These are phyloP conservation scores for Silene latifolia DNA, from an alignment of 148 eudicot genomes.

Conservation along the genomic window DNA sequence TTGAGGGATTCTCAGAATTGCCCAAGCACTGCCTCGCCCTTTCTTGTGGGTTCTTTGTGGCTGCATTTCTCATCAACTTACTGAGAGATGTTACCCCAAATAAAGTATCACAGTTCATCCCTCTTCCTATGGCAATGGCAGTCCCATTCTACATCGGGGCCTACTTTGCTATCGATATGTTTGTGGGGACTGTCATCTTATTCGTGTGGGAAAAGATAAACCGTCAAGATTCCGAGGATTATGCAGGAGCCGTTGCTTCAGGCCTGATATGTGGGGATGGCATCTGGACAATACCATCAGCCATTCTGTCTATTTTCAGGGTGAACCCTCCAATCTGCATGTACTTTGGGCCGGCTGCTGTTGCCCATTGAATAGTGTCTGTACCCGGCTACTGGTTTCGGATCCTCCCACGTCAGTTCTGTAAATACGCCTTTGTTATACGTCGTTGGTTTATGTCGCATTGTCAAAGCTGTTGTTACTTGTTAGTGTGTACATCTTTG, in stretches of 20 bases:
- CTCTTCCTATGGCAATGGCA: constrained; percentile 81
- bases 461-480: background rate
- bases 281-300: constrained; percentile 46
- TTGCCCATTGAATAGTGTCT: background rate
- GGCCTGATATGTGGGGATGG: constrained; percentile 54
- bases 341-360: constrained; percentile 35
- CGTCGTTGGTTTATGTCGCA: background rate
- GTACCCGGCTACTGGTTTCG: background rate
- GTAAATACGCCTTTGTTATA: background rate
- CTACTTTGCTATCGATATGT: constrained; percentile 71
- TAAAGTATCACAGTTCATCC: constrained; percentile 45
- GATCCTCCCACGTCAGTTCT: background rate
- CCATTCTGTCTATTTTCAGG: constrained; percentile 39
- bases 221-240: constrained; percentile 34
- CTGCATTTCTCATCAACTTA: constrained; percentile 49
- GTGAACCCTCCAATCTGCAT: constrained; percentile 47
- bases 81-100: constrained; percentile 49
- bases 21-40: constrained; percentile 61
- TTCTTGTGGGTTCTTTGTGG: constrained; percentile 56
- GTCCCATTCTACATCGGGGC: constrained; percentile 74
- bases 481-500: background rate
- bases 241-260: constrained; percentile 43
- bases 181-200: constrained; percentile 61
- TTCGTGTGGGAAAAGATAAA: constrained; percentile 47
- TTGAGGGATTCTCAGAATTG: constrained; percentile 67